Evolutionary conservation across 805 yeast species (phyloP).

Genomic region (Zygoascus bituminiphila): DNA sequence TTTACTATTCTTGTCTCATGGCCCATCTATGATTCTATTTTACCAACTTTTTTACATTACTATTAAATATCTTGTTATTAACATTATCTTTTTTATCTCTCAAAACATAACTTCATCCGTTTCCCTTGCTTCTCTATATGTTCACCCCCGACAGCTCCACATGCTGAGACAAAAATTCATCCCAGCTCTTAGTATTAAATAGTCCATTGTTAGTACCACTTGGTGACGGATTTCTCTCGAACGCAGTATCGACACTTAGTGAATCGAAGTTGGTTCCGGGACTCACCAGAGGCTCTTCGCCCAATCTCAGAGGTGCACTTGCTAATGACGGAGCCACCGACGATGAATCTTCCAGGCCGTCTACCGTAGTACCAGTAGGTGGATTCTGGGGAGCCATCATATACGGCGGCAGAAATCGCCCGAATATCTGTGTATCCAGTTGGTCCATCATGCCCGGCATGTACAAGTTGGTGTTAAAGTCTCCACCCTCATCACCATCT

Average conservation of each 20-base stretch:
- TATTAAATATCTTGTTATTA: no score
- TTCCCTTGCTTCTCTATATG: no score
- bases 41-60: no score
- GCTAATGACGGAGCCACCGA: not conserved
- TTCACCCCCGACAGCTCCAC: constrained; percentile 19
- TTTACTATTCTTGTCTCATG: no score
- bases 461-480: constrained; percentile 29
- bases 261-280: not conserved
- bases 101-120: no score
- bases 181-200: constrained; percentile 18
- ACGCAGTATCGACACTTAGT: not conserved
- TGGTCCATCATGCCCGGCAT: constrained; percentile 81
- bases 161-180: constrained; percentile 17
- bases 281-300: not conserved
- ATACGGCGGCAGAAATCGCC: constrained; percentile 74
- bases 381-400: constrained; percentile 38
- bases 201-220: not conserved
- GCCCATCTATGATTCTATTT: no score
- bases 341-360: not conserved
- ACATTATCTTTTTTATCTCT: no score
- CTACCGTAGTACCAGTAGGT: not conserved
- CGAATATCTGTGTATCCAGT: constrained; percentile 77
- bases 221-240: not conserved
- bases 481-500: not conserved
- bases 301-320: not conserved